Evolutionary conservation across 2,329 filamentous ascomycete species (phyloP), one percentile per base, ranked within the genome.

Genomic region (Stemphylium vesicarium): DNA sequence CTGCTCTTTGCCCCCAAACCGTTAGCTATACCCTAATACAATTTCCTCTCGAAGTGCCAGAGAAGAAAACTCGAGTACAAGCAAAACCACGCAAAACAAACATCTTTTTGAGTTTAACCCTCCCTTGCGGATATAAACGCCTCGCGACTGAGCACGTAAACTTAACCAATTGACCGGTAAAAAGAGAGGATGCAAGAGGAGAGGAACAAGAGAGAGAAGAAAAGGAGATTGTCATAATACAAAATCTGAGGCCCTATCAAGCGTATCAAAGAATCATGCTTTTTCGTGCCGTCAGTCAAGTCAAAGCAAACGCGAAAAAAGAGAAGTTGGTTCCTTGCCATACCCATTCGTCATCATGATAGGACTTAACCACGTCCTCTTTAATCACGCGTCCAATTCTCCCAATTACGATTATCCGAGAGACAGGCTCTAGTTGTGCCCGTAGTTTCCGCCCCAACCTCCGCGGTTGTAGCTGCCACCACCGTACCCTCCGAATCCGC

Each of bases 381-480:
- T 64, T 35, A 47, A 37, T 24, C 48, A 42, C 47, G 36, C 31
- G 35, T 44, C 45, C 38, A 38, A 42, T 49, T 56, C 24, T 49
- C 43, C 49, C 35, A 49, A 50, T 39, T 45, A 51, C 29, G 32
- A 32, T 37, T 39, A 41, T 40, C 37, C n/a, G 11, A 33, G 39
- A 20, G 37, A 42, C 38, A 32, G 37, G n/a, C 18, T 52, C 57
- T 74, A 75, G 57, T 75, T 69, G 58, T 76, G 73, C 40, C 70
- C 71, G 57, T 81, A 82, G 69, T 80, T 81, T 62, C 74, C 75
- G 62, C 80, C 79, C 80, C 80, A 82, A 50, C 80, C 80, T 56
- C 79, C 79, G 41, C 79, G 78, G 67, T 67, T 72, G 59, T 74
- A 72, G 65, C 69, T 68, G 52, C 78, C 77, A 53, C 76, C 77